Conservation (phyloP, 345 rosid genomes). For the Kandelia obovata region DNA sequence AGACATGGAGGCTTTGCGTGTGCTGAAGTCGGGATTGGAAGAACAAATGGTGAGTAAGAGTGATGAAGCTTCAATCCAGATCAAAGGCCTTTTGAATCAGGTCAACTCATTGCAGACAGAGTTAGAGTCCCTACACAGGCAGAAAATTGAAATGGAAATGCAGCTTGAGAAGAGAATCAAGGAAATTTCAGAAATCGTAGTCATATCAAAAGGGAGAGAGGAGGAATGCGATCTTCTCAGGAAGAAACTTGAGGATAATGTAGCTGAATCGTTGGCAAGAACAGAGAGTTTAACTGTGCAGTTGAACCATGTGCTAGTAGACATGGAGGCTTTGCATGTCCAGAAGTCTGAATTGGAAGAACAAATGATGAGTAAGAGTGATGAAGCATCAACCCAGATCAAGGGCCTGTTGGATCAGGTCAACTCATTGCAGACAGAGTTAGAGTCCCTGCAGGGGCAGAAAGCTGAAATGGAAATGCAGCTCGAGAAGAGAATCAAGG, state of each 20-base stretch:
- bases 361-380: too few species aligned
- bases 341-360: too few species aligned
- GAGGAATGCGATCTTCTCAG: not conserved
- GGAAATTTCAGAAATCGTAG: conserved; percentile 10
- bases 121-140: conserved; percentile 38
- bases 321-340: too few species aligned
- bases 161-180: conserved; percentile 47
- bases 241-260: conserved; percentile 40
- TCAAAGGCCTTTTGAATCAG: conserved; percentile 39
- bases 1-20: too few species aligned
- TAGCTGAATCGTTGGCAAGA: conserved; percentile 38
- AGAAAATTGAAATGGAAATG: conserved; percentile 49
- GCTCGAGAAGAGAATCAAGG: conserved; percentile 42
- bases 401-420: too few species aligned
- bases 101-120: conserved; percentile 44
- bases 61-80: too few species aligned
- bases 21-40: too few species aligned
- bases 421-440: too few species aligned
- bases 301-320: conserved; percentile 13
- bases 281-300: conserved; percentile 34
- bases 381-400: too few species aligned
- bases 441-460: too few species aligned
- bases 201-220: not conserved
- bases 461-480: conserved; percentile 24
- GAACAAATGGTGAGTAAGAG: too few species aligned